Evolutionary conservation across 2,329 filamentous ascomycete species (phyloP).

Genomic region (Elsinoe batatas): DNA sequence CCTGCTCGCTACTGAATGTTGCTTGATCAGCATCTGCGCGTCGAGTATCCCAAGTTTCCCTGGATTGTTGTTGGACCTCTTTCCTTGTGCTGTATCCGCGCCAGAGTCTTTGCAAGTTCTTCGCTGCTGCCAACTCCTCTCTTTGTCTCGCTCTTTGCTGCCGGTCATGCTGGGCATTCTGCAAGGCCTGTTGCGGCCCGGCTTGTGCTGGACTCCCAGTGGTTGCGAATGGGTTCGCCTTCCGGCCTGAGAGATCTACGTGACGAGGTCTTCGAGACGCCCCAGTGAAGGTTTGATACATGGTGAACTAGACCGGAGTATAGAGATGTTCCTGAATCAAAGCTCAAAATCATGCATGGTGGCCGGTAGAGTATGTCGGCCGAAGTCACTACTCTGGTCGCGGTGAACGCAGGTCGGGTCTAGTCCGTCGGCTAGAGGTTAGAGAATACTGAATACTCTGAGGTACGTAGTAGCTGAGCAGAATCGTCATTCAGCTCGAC

Average conservation of each 20-base stretch:
- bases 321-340: no score
- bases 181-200: slow-evolving; percentile 62
- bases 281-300: slow-evolving; percentile 91
- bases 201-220: slow-evolving; percentile 37
- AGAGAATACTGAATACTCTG: no score
- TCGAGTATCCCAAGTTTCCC: slow-evolving; percentile 52
- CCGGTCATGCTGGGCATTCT: slow-evolving; percentile 79
- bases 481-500: no score
- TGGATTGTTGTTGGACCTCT: slow-evolving; percentile 47
- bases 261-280: slow-evolving; percentile 76
- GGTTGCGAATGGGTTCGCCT: slow-evolving; percentile 64
- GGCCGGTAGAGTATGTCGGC: no score
- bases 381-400: no score
- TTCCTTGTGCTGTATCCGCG: slow-evolving; percentile 61
- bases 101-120: slow-evolving; percentile 70
- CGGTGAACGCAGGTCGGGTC: no score
- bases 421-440: no score
- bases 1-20: slow-evolving; percentile 30
- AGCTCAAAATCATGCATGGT: no score
- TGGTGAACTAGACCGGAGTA: slow-evolving; percentile 28
- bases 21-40: slow-evolving; percentile 23
- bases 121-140: slow-evolving; percentile 62
- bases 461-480: no score
- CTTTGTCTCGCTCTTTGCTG: slow-evolving; percentile 70
- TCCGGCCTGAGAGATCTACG: slow-evolving; percentile 85